Evolutionary conservation across 305 asterid genomes (phyloP), one percentile per base, ranked within the genome.

Genomic region (Fraxinus sp.): DNA sequence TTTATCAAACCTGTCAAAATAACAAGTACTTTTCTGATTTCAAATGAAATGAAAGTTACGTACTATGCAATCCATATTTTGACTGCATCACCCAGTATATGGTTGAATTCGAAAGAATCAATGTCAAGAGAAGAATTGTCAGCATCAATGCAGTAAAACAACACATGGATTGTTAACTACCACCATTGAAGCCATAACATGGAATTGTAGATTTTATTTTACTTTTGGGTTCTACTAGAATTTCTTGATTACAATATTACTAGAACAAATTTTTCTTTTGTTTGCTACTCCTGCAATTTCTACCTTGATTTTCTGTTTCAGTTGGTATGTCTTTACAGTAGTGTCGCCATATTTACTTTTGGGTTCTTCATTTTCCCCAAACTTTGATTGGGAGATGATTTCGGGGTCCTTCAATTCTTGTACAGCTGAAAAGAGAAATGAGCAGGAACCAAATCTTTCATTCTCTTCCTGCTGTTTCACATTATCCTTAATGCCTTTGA

Each of bases 401-500:
- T 16, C 20, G 20, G 46, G 74, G 8, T 82, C 83, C 28, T 83
- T 76, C 77, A 68, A 24, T 57, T 81, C 85, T 79, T 78, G 79
- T 59, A 78, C 84, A 32, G 33, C 13, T 4, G 72, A 80, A 36
- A 80, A 43, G 55, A 46, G 16, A 36, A 28, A 74, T 59, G 74
- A 74, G 79, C 79, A 83, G 28, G 83, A 71, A 46, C 79, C 79
- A 46, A 30, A 80, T 55, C 80, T 85, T 84, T 86, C 90, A 52
- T 85, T 87, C 81, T 70, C 87, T 84, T 90, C 94, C 87, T 81
- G 80, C 13, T 68, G 81, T 82, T 84, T 89, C 52, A 82, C 20
- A 77, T 39, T 83, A 41, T 88, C 90, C 77, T 91, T 97, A 39
- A 88, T 75, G 55, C 86, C 94, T 80, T 91, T 93, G 55, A 75